phyloP scores from a whole-genome alignment of 169 alveolate genomes.

The Plasmodium chabaudi region DNA sequence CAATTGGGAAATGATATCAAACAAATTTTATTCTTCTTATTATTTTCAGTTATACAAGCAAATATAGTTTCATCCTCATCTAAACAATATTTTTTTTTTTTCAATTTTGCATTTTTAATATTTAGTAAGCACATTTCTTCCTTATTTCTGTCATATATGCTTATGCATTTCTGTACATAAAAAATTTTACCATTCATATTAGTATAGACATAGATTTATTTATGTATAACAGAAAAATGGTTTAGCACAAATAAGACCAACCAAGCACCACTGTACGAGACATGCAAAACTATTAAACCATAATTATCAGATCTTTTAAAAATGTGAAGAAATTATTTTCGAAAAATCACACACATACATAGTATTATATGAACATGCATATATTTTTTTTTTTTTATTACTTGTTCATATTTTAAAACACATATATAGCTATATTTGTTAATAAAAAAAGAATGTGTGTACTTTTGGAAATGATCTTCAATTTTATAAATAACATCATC shows the following conservation, averaged over 20 bases:
- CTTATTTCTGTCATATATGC: slow-evolving; percentile 25
- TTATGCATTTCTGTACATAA: slow-evolving; percentile 18
- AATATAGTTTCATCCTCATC: slow-evolving; percentile 10
- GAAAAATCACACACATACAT: too few species aligned
- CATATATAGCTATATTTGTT: slow-evolving; percentile 12
- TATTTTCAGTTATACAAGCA: slow-evolving; percentile 30
- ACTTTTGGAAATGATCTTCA: slow-evolving; percentile 22
- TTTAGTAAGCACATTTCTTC: slow-evolving; percentile 15
- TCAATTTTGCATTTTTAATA: slow-evolving; percentile 29
- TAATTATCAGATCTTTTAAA: too few species aligned
- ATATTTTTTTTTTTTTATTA: not conserved
- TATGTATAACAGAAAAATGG: not conserved
- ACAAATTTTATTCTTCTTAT: slow-evolving; percentile 9
- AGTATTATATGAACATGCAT: too few species aligned
- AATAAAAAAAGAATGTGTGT: slow-evolving; percentile 19
- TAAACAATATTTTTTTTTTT: slow-evolving; percentile 27
- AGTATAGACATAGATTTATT: not conserved
- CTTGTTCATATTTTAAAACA: slow-evolving; percentile 37
- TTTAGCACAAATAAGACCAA: too few species aligned
- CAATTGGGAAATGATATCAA: slow-evolving; percentile 33
- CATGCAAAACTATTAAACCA: too few species aligned
- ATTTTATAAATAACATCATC: slow-evolving; percentile 8
- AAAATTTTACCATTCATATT: not conserved
- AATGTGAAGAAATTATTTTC: too few species aligned
- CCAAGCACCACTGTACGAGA: too few species aligned